Evolutionary conservation across 2,329 filamentous ascomycete species (phyloP), one percentile per base, ranked within the genome.

Genomic region (Ophiostoma ulmi): DNA sequence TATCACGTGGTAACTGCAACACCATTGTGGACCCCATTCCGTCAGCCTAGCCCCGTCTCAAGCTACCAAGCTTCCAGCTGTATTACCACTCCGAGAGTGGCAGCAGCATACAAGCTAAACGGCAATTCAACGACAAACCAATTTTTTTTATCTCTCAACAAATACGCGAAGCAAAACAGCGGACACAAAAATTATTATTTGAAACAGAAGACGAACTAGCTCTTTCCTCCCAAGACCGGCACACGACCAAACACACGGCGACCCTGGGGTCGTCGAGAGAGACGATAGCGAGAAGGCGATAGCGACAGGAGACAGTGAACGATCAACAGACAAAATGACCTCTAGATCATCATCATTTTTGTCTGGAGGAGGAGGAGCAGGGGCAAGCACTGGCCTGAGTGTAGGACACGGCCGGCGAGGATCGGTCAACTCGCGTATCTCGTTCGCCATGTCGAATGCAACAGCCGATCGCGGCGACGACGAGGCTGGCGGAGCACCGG

Each of bases 371-470:
- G 58, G 58, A 17, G 44, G 44, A 48, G 44, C 44, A 48, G 44
- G 44, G 17, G 17, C 14, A 63, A 63, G 26, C 26, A 36, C n/a
- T 2, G 66, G 31, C 13, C 14, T 48, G 41, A 48, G 26, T 44
- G 39, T 38, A 11, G 39, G 63, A 1, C 58, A 63, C 58, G 26
- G 58, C 26, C 58, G 26, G 1, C 58, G 58, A 17, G 58, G 58
- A 17, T 63, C 58, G 58, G 26, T 63, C 61, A 65, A 35, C 61
- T 65, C 61, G 6, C 61, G 61, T 6, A 36, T 31, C 17, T 65
- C 61, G 4, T 65, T 65, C 72, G 87, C 88, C 48, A 83, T 91
- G 71, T 90, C 89, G 70, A 86, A 81, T 73, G 85, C 84, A 72
- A 86, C 81, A 73, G 85, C 66, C 14, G 41, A 41, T 39, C 72